A percentile compares a stretch with the other conserved stretches of the same genome.
Evolutionary conservation across 1,284 basidiomycete genomes (phyloP).

Genomic region (Pisolithus thermaeus): DNA sequence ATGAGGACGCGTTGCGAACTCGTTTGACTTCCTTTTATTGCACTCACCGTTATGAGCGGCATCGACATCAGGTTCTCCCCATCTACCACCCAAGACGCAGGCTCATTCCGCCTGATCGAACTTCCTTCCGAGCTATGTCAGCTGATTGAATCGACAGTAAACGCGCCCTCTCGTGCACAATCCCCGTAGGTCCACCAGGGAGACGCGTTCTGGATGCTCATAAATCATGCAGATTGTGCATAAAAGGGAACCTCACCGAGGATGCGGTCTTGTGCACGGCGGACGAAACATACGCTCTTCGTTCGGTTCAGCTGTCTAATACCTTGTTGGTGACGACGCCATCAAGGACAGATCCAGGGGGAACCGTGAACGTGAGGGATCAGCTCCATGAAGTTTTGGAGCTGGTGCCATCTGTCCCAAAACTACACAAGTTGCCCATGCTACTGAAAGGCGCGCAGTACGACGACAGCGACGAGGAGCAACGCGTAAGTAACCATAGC

Average conservation of each 20-base stretch:
- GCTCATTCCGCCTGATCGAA: constrained; percentile 61
- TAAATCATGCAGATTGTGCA: constrained; percentile 48
- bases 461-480: constrained; percentile 51
- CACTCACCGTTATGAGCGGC: constrained; percentile 13
- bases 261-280: constrained; percentile 85
- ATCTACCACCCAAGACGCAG: constrained; percentile 38
- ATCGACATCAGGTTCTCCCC: constrained; percentile 49
- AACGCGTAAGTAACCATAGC: constrained; percentile 23
- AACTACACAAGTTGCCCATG: constrained; percentile 58
- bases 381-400: constrained; percentile 76
- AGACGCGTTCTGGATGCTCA: not conserved
- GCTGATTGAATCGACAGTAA: constrained; percentile 40
- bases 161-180: constrained; percentile 19
- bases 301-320: constrained; percentile 83
- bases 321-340: constrained; percentile 71
- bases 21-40: not conserved
- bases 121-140: constrained; percentile 58
- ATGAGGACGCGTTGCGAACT: not conserved
- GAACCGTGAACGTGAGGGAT: constrained; percentile 56
- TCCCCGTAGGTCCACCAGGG: constrained; percentile 11
- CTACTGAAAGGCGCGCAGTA: constrained; percentile 66
- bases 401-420: constrained; percentile 65
- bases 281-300: constrained; percentile 72
- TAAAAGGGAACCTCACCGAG: constrained; percentile 78
- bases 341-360: constrained; percentile 32